Base-by-base conservation (phyloP, 2,329 filamentous ascomycete genomes). In the Fusarium sp. region DNA sequence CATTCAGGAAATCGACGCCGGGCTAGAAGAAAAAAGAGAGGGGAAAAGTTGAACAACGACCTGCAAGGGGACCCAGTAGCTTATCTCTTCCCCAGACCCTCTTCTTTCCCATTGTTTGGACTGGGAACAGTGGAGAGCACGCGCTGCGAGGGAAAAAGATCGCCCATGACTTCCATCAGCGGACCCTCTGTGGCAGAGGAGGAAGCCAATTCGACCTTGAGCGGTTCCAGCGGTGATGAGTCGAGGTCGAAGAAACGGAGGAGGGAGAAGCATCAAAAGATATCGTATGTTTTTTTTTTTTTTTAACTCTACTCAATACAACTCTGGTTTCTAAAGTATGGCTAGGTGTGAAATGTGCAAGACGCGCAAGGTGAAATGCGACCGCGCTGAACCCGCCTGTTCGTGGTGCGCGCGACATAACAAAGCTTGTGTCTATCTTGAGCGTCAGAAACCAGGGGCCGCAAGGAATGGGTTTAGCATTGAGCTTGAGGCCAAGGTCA, bases 391-490 rank as follows among this genome's bases (percentile, higher is more conserved):
- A 72, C 86, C 86, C 3, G 85, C 85, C n/a, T 92, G 90, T 79
- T 90, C 90, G 24, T 92, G 90, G 90, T 93, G 90, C 77, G 80
- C 87, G 52, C 87, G 90, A 53, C 91, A 92, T 78, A 86, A 86
- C 62, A 87, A 91, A 69, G 73, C 84, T 44, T 92, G 90, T 76
- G 88, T 91, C 76, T 92, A 92, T 76, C 88, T 88, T 65, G 90
- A 91, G 74, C 84, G 90, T 44, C 91, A 92, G 80, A 92, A 92
- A 77, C 90, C 90, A 10, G 90, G 91, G 4, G 82, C 88, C 46
- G 83, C 87, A 40, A 82, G 87, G 30, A 86, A 89, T 72, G 89
- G 88, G 46, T 90, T 90, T 77, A 87, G 87, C 16, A 81, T 88
- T 53, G 88, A 91, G 78, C 83, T 90, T 8, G 88, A 85, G 70